Percentiles rank a stretch among this genome's conserved stretches.
Conservation (phyloP, 306 rosid species). For the Gleditsia sinensis region DNA sequence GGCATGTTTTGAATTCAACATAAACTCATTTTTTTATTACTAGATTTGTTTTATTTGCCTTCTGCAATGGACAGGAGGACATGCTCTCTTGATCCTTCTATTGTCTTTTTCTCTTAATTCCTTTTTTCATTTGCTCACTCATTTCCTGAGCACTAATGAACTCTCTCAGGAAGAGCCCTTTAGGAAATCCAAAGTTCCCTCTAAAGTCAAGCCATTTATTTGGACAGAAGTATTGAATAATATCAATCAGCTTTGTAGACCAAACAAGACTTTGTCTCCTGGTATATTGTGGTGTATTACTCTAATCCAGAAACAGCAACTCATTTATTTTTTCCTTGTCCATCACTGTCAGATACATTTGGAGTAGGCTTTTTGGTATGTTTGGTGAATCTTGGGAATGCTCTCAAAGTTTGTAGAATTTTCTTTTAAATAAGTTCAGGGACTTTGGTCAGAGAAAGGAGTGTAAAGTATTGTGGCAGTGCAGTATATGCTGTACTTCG, state of each 20-base stretch:
- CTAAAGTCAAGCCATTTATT: background rate
- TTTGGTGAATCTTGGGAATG: background rate
- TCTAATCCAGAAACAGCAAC: slow-evolving; percentile 6
- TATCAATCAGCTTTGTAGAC: background rate
- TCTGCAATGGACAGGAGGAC: background rate
- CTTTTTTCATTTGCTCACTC: background rate
- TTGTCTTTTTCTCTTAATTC: background rate
- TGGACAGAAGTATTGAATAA: background rate
- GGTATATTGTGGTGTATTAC: background rate
- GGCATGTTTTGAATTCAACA: background rate
- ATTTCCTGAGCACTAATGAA: background rate
- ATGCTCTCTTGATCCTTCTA: background rate
- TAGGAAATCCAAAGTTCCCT: background rate
- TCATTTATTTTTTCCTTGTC: background rate
- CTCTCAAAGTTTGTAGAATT: background rate
- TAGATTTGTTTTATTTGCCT: background rate
- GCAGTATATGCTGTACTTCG: background rate
- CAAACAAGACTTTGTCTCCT: background rate
- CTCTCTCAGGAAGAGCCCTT: background rate
- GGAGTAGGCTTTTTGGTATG: background rate
- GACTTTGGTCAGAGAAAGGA: background rate
- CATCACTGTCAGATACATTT: background rate
- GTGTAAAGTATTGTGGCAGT: background rate
- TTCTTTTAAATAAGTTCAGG: background rate
- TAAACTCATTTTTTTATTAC: background rate